Conservation (phyloP, 805 yeast genomes). For the Zygoascus flipseniorum region DNA sequence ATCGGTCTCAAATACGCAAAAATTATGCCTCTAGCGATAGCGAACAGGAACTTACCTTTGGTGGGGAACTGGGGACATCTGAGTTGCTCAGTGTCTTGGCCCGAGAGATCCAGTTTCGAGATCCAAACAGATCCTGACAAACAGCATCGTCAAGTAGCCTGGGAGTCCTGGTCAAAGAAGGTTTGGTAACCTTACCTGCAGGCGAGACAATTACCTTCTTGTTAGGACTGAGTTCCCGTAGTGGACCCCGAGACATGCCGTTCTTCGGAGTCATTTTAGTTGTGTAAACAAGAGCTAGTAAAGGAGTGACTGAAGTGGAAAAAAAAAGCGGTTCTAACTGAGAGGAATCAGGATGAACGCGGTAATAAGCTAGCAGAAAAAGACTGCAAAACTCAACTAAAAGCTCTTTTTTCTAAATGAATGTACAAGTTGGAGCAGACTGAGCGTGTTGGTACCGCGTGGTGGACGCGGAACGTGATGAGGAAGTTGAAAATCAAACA, state of each 20-base stretch:
- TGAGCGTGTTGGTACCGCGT: not conserved
- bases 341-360: too few species aligned
- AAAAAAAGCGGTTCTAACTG: not conserved
- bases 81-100: not conserved
- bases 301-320: not conserved
- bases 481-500: not conserved
- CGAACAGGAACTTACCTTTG: slow-evolving; percentile 1
- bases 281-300: not conserved
- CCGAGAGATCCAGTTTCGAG: not conserved
- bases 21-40: too few species aligned
- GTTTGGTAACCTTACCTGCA: not conserved
- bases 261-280: not conserved
- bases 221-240: slow-evolving; percentile 5
- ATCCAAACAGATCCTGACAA: not conserved
- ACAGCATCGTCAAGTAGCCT: not conserved
- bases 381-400: too few species aligned
- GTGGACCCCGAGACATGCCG: slow-evolving; percentile 1
- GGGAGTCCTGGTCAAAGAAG: not conserved
- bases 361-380: too few species aligned
- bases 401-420: not conserved
- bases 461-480: not conserved
- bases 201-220: not conserved
- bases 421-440: not conserved
- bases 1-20: too few species aligned
- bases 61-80: not conserved